These are phyloP conservation scores for Boletales sp. DNA, from an alignment of 768 basidiomycete species.

Conservation along the genomic window DNA sequence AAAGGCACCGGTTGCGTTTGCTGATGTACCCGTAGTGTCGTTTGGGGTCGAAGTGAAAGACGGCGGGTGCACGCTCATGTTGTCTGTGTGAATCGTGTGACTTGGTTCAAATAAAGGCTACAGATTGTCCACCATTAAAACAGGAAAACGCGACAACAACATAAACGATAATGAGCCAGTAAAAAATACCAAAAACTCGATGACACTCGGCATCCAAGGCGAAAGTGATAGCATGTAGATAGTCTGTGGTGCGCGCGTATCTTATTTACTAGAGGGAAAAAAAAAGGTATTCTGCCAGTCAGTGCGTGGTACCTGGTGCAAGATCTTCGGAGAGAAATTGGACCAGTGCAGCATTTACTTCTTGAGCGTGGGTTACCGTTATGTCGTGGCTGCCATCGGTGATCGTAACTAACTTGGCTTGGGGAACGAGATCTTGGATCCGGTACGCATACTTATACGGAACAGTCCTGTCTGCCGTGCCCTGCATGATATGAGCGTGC, in stretches of 20 bases:
- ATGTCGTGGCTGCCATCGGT: slow-evolving; percentile 28
- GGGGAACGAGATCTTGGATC: slow-evolving; percentile 29
- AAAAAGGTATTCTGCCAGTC: neutral
- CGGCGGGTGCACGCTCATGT: too few relatives aligned
- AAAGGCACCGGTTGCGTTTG: slow-evolving; percentile 22
- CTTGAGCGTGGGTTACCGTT: slow-evolving; percentile 28
- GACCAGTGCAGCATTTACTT: slow-evolving; percentile 29
- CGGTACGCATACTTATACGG: slow-evolving; percentile 30
- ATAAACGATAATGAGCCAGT: neutral
- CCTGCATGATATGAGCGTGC: slow-evolving; percentile 15
- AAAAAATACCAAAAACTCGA: neutral
- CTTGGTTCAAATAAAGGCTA: slow-evolving; percentile 1
- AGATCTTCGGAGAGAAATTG: slow-evolving; percentile 22
- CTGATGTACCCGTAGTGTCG: neutral
- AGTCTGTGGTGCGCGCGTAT: neutral
- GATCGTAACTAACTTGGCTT: slow-evolving; percentile 29
- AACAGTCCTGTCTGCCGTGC: slow-evolving; percentile 32
- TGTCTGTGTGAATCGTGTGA: too few relatives aligned
- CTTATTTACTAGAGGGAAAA: neutral
- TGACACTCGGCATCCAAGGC: slow-evolving; percentile 1
- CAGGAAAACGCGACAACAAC: slow-evolving; percentile 4
- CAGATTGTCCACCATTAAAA: slow-evolving; percentile 8
- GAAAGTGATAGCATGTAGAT: slow-evolving; percentile 4
- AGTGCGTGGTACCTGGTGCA: neutral
- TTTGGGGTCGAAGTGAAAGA: neutral